A percentile compares a stretch with the other conserved stretches of the same genome.
phyloP scores from a whole-genome alignment of 345 rosid species.

The Ailanthus altissimus region DNA sequence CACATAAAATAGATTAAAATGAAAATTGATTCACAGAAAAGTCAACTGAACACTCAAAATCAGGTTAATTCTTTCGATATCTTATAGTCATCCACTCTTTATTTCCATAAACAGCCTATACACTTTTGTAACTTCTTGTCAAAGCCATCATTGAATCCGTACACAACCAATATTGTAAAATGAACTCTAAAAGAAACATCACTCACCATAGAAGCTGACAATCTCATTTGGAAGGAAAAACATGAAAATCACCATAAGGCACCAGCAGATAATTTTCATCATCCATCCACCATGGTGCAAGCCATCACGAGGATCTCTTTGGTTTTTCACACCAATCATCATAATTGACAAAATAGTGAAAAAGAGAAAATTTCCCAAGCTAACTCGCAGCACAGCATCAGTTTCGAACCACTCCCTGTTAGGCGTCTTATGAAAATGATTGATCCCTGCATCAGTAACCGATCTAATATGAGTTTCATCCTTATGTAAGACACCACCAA shows the following conservation, averaged over 20 bases:
- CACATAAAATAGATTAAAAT: conserved; percentile 8
- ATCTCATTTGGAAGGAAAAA: conserved; percentile 94
- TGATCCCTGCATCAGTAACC: conserved; percentile 67
- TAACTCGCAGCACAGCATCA: conserved; percentile 94
- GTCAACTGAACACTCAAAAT: neutral
- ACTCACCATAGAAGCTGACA: conserved; percentile 82
- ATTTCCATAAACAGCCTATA: neutral
- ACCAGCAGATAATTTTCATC: conserved; percentile 92
- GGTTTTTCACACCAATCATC: conserved; percentile 93
- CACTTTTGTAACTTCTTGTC: neutral
- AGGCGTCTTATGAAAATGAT: conserved; percentile 86
- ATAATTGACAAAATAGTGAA: conserved; percentile 72
- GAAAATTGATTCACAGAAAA: neutral
- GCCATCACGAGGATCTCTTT: conserved; percentile 95
- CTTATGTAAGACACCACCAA: neutral
- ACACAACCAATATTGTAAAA: neutral
- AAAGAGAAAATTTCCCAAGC: conserved; percentile 93
- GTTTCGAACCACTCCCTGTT: conserved; percentile 97
- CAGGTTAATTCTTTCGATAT: neutral
- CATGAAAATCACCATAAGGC: conserved; percentile 82
- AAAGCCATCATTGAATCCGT: neutral
- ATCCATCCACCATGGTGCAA: conserved; percentile 99
- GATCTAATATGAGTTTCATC: conserved; percentile 5
- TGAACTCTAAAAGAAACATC: neutral
- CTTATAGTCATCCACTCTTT: neutral